phyloP scores from a whole-genome alignment of 441 rosid species.

The Erodium moschatum region DNA sequence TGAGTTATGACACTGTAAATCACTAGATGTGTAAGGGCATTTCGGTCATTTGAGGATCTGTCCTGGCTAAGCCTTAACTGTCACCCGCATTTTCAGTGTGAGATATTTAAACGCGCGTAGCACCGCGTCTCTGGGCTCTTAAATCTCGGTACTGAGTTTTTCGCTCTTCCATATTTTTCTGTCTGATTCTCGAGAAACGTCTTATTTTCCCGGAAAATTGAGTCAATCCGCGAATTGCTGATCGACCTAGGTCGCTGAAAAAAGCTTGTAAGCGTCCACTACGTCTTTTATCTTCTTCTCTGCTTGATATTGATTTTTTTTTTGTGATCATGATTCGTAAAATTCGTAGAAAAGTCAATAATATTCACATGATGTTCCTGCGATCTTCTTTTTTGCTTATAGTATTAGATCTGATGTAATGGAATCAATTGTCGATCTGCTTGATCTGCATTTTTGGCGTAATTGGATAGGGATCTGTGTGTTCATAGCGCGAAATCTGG shows the following conservation, averaged over 20 bases:
- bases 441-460: conserved; percentile 16
- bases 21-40: neutral
- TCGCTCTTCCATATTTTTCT: neutral
- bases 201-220: neutral
- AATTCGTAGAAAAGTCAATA: neutral
- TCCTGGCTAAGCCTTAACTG: neutral
- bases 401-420: neutral
- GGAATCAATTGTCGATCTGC: neutral
- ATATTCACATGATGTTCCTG: neutral
- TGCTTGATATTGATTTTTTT: neutral
- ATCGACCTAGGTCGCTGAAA: neutral
- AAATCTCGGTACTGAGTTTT: neutral
- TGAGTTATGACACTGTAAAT: neutral
- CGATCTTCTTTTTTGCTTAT: neutral
- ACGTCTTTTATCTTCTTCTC: neutral
- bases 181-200: conserved; percentile 1
- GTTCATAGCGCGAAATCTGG: neutral
- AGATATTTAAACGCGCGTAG: neutral
- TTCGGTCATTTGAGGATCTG: neutral
- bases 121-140: neutral
- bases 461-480: conserved; percentile 32
- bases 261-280: neutral
- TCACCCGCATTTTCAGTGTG: neutral
- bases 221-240: conserved; percentile 1
- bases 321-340: conserved; percentile 19